phyloP scores from a whole-genome alignment of 768 basidiomycete genomes.

The Phylloporus rhodoxanthus region DNA sequence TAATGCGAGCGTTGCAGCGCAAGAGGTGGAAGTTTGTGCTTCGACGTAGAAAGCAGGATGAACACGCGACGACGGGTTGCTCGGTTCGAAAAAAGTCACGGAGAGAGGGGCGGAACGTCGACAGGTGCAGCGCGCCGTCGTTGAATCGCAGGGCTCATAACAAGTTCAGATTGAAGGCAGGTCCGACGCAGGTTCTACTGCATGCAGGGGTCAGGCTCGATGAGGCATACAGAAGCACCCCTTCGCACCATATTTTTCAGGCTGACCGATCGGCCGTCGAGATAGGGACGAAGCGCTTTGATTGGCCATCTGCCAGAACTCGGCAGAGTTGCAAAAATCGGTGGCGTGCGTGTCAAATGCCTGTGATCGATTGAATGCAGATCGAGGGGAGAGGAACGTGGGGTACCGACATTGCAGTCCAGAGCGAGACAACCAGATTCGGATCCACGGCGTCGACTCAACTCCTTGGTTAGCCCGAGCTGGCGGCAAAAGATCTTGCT shows the following conservation, averaged over 20 bases:
- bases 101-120: conserved; percentile 43
- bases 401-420: conserved; percentile 44
- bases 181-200: conserved; percentile 43
- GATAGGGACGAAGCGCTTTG: conserved; percentile 46
- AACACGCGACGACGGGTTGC: conserved; percentile 13
- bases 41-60: conserved; percentile 6
- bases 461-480: conserved; percentile 6
- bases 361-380: conserved; percentile 26
- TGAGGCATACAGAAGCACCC: background rate
- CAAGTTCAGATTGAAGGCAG: conserved; percentile 24
- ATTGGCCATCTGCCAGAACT: conserved; percentile 41
- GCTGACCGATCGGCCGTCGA: conserved; percentile 48
- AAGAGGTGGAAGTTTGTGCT: background rate
- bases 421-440: conserved; percentile 55
- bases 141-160: conserved; percentile 40
- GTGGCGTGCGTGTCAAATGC: conserved; percentile 43
- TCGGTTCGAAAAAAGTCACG: conserved; percentile 40
- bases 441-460: conserved; percentile 62
- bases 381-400: background rate
- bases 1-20: background rate
- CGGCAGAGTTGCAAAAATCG: conserved; percentile 49
- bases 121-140: conserved; percentile 41
- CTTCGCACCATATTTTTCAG: conserved; percentile 52
- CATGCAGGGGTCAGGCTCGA: conserved; percentile 2
- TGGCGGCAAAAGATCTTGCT: background rate